Base-by-base conservation (phyloP, 2,329 filamentous ascomycete species). In the Lecanicillium sp. region DNA sequence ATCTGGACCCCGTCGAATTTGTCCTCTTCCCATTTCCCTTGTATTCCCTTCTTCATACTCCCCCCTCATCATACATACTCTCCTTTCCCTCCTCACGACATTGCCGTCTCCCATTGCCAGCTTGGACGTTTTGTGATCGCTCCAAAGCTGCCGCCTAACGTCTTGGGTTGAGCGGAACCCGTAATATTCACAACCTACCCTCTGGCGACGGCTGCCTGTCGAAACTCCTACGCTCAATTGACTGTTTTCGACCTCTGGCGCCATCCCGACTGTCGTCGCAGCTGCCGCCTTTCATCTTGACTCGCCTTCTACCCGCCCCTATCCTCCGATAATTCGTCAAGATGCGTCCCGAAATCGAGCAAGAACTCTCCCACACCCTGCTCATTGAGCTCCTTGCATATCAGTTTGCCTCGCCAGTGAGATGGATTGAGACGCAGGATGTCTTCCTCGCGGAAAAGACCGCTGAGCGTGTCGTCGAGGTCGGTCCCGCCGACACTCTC, bases 401-500 rank as follows among this genome's bases (percentile, higher is more conserved):
- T 68, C 92, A 98, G 64, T 98, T 98, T 65, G 92, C 92, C 55
- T 97, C 90, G 39, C 92, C 92, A 36, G 92, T 98, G 54, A 83
- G 92, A 81, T 98, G 92, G 92, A 98, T 98, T 66, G 92, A 98
- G 70, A 98, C 92, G 40, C 92, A 98, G 69, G 92, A 98, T 90
- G 92, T 98, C 54, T 92, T 98, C 58, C 84, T 98, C 53, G 90
- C 84, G 49, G 88, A 97, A 66, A 92, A 94, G 70, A 84, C 81
- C 37, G 94, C 92, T 36, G 92, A 98, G 75, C 82, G 92, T 59
- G 94, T 98, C 58, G 92, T 98, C 55, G 92, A 98, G 66, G 84
- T 98, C 53, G 92, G 92, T 61, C 92, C 92, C 18, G 89, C 90
- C 55, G 90, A 98, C 65, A 98, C 92, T 18, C 79, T 98, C 27